Base-by-base conservation (phyloP, 805 yeast genomes). In the Barnettozyma wickerhamii region DNA sequence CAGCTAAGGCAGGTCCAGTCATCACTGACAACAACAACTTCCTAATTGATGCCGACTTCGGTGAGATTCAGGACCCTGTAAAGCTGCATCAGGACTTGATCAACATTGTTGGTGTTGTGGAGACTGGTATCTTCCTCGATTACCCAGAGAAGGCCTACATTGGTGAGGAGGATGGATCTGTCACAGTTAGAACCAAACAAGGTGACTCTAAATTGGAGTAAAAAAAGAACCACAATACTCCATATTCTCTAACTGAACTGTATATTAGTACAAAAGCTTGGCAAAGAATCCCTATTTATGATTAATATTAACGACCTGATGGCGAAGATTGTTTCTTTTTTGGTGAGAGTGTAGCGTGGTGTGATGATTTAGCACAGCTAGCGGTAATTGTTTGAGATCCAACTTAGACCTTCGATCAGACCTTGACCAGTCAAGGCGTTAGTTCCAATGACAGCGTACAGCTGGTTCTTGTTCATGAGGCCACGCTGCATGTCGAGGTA, bases 21-120 rank as follows among this genome's bases (percentile, higher is more conserved):
- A 84, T 93, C 49, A 91, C 99, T 23, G 99, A 93, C 63, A 93
- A 93, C 66, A 89, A 90, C 63, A 93, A 90, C 63, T 87, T 89
- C 59, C 74, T 93, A 49, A 77, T 93, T 46, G 99, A 93, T 64
- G 95, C 96, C 24, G 87, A 89, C 59, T 91, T 93, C 58, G 97
- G 95, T 32, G 76, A 74, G 45, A 78, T 93, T 38, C 62, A 68
- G 32, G 59, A 68, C 40, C 76, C 79, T 17, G 59, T 54, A 24
- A 54, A 51, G 10, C 73, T 93, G 51, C 90, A 90, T 60, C 47
- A 59, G 27, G 61, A 77, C 52, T 79, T 93, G 61, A 88, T 85
- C 63, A 59, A 69, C 38, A 66, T 91, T 53, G 85, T 88, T 19
- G 99, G 99, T 34, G 97, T 93, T 21, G 97, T 93, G 13, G 99